These are phyloP conservation scores for Saccharomycopsis schoenii DNA, from an alignment of 805 yeast species.

Conservation along the genomic window DNA sequence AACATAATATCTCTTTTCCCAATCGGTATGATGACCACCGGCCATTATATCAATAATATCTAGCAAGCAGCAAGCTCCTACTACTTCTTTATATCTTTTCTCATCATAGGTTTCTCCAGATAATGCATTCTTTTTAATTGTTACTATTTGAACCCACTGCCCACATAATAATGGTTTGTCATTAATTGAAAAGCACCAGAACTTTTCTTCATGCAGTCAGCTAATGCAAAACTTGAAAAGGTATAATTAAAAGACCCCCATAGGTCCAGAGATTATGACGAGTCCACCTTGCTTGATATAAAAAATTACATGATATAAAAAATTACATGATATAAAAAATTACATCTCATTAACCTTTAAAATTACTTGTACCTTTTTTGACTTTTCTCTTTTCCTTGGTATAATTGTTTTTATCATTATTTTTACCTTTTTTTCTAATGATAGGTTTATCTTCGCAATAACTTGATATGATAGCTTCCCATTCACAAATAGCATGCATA, in stretches of 20 bases:
- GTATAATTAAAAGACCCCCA: conserved; percentile 79
- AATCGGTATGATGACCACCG: conserved; percentile 60
- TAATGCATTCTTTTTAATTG: conserved; percentile 54
- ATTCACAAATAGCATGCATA: conserved; percentile 47
- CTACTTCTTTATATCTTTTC: conserved; percentile 39
- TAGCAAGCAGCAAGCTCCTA: conserved; percentile 50
- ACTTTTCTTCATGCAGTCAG: conserved; percentile 53
- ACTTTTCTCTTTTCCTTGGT: not conserved
- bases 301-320: too few species aligned
- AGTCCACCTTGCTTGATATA: conserved; percentile 50
- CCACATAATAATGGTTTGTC: conserved; percentile 42
- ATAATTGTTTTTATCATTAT: not conserved
- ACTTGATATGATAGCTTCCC: conserved; percentile 37
- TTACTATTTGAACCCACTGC: conserved; percentile 70
- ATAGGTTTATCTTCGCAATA: conserved; percentile 15
- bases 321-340: too few species aligned
- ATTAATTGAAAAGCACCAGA: conserved; percentile 40
- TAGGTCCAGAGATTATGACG: conserved; percentile 63
- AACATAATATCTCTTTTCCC: conserved; percentile 70
- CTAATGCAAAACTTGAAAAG: conserved; percentile 49
- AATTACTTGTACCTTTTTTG: conserved; percentile 5
- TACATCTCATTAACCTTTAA: conserved; percentile 26
- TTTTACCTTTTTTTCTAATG: conserved; percentile 4
- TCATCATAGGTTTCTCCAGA: conserved; percentile 46
- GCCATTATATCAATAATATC: conserved; percentile 50